Conservation (phyloP, 2,329 filamentous ascomycete genomes). For the Paecilomyces variotii region DNA sequence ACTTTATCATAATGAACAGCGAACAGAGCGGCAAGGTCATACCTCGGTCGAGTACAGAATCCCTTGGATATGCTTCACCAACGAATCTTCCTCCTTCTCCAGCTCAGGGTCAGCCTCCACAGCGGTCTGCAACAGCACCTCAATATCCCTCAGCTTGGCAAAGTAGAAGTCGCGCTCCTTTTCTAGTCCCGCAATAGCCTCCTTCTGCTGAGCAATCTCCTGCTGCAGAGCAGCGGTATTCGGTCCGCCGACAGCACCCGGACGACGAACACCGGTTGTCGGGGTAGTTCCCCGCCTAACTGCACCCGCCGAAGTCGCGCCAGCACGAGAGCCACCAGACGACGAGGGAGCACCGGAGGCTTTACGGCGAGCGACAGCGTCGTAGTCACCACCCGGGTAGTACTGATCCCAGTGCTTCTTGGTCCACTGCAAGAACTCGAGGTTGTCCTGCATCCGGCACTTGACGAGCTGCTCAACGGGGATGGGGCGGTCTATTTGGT, state of each 20-base stretch:
- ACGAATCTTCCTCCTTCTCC: conserved; percentile 84
- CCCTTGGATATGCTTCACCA: conserved; percentile 92
- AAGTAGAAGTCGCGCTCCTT: conserved; percentile 99
- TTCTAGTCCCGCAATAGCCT: conserved; percentile 90
- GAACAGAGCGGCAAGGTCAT: conserved; percentile 10
- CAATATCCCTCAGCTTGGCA: conserved; percentile 94
- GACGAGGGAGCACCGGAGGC: conserved; percentile 55
- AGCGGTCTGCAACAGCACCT: conserved; percentile 85
- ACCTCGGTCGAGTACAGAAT: conserved; percentile 96
- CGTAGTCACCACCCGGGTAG: conserved; percentile 95
- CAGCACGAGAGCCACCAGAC: conserved; percentile 42
- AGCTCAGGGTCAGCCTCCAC: conserved; percentile 87
- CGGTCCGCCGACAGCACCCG: conserved; percentile 44
- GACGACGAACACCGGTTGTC: conserved; percentile 44
- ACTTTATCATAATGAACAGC: neutral
- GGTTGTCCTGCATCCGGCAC: conserved; percentile 99
- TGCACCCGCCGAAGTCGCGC: conserved; percentile 37
- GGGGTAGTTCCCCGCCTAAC: conserved; percentile 55
- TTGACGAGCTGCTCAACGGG: conserved; percentile 85
- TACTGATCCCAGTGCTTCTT: conserved; percentile 98
- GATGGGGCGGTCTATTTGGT: conserved; percentile 81
- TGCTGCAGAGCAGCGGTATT: conserved; percentile 66
- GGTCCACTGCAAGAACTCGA: conserved; percentile 95
- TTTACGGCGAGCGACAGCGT: conserved; percentile 78
- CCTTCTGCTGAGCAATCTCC: conserved; percentile 84